A percentile compares a stretch with the other conserved stretches of the same genome.
These are phyloP conservation scores for Boletus rubropictus DNA, from an alignment of 768 basidiomycete genomes.

Conservation along the genomic window DNA sequence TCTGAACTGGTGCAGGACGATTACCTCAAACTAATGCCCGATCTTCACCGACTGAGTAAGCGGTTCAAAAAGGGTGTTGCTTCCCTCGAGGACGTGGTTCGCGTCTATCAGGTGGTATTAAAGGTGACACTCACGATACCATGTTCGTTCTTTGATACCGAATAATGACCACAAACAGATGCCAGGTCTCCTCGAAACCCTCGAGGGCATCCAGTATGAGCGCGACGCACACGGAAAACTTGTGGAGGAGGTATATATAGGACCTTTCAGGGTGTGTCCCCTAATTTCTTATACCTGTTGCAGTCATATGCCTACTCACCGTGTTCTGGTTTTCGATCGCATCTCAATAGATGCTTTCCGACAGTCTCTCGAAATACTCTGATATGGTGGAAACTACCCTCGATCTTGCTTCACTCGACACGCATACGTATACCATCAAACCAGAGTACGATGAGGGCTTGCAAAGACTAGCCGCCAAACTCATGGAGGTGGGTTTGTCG, in stretches of 20 bases:
- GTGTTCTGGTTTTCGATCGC: not conserved
- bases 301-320: not conserved
- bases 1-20: conserved; percentile 54
- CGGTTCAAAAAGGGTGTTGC: conserved; percentile 82
- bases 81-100: conserved; percentile 88
- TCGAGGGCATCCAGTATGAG: conserved; percentile 47
- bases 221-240: conserved; percentile 47
- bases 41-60: conserved; percentile 87
- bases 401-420: conserved; percentile 79
- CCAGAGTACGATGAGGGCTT: conserved; percentile 83
- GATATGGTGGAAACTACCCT: conserved; percentile 97
- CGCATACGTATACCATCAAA: conserved; percentile 87
- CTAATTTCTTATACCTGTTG: not conserved
- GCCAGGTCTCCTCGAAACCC: conserved; percentile 62
- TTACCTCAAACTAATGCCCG: conserved; percentile 86
- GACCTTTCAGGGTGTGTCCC: conserved; percentile 49
- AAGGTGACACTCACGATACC: conserved; percentile 43
- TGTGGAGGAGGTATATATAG: conserved; percentile 63
- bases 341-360: conserved; percentile 50
- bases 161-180: conserved; percentile 42
- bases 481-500: conserved; percentile 44
- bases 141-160: not conserved
- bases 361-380: conserved; percentile 66
- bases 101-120: conserved; percentile 88
- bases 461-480: conserved; percentile 57